Base-by-base conservation (phyloP, 2,329 filamentous ascomycete species). In the Diaporthe sp. region DNA sequence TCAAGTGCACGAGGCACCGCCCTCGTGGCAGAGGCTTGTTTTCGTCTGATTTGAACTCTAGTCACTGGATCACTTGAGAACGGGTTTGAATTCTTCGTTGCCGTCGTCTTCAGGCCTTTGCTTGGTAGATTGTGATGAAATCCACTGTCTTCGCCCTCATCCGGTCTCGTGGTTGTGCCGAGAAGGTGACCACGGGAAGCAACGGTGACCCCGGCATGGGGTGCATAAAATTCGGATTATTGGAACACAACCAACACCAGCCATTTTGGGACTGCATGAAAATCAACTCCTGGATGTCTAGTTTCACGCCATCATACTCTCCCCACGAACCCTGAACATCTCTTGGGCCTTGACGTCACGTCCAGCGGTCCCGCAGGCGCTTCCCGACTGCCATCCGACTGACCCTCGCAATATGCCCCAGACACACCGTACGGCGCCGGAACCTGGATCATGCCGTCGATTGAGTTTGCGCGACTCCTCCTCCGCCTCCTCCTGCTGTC, bases 261-360 rank as follows among this genome's bases (percentile, higher is more conserved):
- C 53, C 55, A 47, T 70, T 42, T 61, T 51, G 25, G 53, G 72
- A 58, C 15, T 51, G 72, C 72, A 73, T 73, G 65, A 73, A 70
- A 15, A 44, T 50, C 27, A 50, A 42, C 51, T 44, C 72, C 72
- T 63, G 72, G 72, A 55, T 63, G 44, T 63, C 56, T 59, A 61
- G 72, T 56, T 55, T 70, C 72, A 70, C 63, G 30, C 37, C 63
- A 61, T 53, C 51, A 44, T 22, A 55, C 44, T 47, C 39, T 47
- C 39, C 69, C 55, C 70, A 63, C 39, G 51, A 30, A 58, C 72
- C 65, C 55, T 55, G 63, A 37, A 42, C 37, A 13, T n/a, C 19
- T 53, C 13, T 68, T 30, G 39, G 39, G 51, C 19, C 19, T 63
- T 73, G 72, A 73, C 65, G 72, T 73, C 72, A 73, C 44, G 30